Evolutionary conservation across 768 basidiomycete genomes (phyloP).

Genomic region (Auricularia heimuer): DNA sequence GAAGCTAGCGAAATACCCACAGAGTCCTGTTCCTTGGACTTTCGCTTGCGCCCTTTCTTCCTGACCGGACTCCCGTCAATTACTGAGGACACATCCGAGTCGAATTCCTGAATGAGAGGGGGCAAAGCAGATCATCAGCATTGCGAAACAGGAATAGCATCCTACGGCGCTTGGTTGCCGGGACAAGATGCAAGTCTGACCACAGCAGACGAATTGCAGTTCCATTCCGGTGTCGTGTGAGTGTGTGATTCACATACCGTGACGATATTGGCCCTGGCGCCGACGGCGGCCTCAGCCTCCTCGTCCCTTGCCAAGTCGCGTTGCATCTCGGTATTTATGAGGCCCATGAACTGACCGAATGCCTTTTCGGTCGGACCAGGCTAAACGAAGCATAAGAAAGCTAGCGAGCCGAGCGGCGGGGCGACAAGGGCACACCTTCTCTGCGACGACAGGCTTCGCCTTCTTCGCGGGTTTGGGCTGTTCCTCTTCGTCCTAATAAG

Average conservation of each 20-base stretch:
- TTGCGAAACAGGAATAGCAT: not conserved
- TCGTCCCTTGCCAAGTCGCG: slow-evolving; percentile 1
- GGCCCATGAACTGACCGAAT: slow-evolving; percentile 4
- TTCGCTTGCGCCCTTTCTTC: slow-evolving; percentile 25
- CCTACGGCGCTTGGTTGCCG: no score
- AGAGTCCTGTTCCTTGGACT: slow-evolving; percentile 7
- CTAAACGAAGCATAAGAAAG: not conserved
- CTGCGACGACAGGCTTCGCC: slow-evolving; percentile 1
- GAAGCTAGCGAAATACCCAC: not conserved
- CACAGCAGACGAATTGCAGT: no score
- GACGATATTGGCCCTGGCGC: no score
- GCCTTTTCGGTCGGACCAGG: slow-evolving; percentile 1
- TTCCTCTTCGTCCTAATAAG: slow-evolving; percentile 48
- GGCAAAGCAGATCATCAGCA: not conserved
- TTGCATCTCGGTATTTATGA: not conserved
- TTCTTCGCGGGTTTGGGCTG: slow-evolving; percentile 33
- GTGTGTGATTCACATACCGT: no score
- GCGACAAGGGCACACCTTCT: slow-evolving; percentile 9
- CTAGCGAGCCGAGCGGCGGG: not conserved
- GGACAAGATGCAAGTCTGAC: no score
- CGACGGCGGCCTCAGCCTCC: not conserved
- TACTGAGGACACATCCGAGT: slow-evolving; percentile 2
- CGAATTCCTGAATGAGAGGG: not conserved
- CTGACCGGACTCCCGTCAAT: slow-evolving; percentile 22
- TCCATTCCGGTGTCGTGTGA: no score